Evolutionary conservation across 1,284 basidiomycete genomes (phyloP), one percentile per base, ranked within the genome.

Genomic region (Cutaneotrichosporon dermatis): DNA sequence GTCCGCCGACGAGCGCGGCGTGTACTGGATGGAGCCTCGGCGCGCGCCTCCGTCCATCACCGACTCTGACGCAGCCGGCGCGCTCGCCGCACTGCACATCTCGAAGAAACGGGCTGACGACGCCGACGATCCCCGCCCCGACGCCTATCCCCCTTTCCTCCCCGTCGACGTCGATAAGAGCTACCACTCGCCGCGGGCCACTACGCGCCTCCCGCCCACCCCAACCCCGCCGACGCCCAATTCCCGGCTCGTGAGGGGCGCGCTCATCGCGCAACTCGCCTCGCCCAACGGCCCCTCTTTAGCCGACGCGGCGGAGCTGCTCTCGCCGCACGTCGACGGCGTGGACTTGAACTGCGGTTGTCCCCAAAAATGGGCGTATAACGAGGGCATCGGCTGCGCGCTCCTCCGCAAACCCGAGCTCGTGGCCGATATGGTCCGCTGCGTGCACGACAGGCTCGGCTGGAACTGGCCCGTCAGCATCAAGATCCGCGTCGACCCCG

Each of bases 331-430:
- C 63, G 41, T 84, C 5, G 83, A 85, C 66, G 83, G 82, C 0
- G 74, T 85, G 16, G 84, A 85, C 68, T 70, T 85, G 39, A 85
- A 85, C 66, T 84, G 83, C 63, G 80, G 81, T 5, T 83, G 82
- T 62, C 82, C 81, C 4, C 82, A 83, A 60, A 69, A 71, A 39
- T 83, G 82, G 82, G 82, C 82, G 6, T 83, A 80, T 63, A 67
- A 79, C 55, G 83, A 84, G 72, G 80, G 81, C 5, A 82, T 86
- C 37, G 84, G 84, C 0, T 83, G 81, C 39, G 84, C 81, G 12
- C 71, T 86, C 4, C 75, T 86, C 0, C 75, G 84, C 4, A 81
- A 84, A 67, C 84, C 84, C 1, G 82, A 85, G 52, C 70, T 80
- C 2, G 83, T 85, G 2, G 71, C 79, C 3, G 83, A 85, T 61